A percentile compares a stretch with the other conserved stretches of the same genome.
Conservation (phyloP, 116 monocot genomes). For the Iris pallida region DNA sequence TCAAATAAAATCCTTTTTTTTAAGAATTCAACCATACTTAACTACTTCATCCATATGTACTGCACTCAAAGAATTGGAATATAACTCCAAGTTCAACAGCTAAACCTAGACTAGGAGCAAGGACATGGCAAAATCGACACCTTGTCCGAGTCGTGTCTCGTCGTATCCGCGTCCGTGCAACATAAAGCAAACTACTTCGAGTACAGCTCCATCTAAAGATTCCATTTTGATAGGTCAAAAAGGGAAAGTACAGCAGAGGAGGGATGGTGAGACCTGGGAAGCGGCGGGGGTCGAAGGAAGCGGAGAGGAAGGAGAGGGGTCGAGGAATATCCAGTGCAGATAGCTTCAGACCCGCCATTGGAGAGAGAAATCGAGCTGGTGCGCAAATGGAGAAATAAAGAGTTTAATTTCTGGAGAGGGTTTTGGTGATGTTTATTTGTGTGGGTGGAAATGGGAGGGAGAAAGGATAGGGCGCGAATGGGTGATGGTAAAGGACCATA, state of each 20-base stretch:
- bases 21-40: too few relatives aligned
- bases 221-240: neutral
- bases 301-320: conserved; percentile 12
- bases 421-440: too few relatives aligned
- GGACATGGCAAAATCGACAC: neutral
- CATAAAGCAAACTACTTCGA: neutral
- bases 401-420: too few relatives aligned
- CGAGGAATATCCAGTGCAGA: neutral
- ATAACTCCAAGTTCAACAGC: neutral
- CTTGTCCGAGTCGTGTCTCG: too few relatives aligned
- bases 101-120: neutral
- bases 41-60: too few relatives aligned
- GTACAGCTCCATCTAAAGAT: neutral
- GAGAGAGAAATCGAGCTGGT: too few relatives aligned
- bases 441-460: too few relatives aligned
- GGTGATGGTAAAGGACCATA: too few relatives aligned
- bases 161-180: neutral
- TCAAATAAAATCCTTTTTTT: too few relatives aligned
- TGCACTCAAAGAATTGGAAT: too few relatives aligned
- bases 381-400: too few relatives aligned
- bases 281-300: neutral
- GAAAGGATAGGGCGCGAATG: too few relatives aligned
- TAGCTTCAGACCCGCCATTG: conserved; percentile 27
- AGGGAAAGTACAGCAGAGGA: neutral
- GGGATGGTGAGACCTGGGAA: neutral